Evolutionary conservation across 2,329 filamentous ascomycete genomes (phyloP).

Genomic region (Sporothrix sp.): DNA sequence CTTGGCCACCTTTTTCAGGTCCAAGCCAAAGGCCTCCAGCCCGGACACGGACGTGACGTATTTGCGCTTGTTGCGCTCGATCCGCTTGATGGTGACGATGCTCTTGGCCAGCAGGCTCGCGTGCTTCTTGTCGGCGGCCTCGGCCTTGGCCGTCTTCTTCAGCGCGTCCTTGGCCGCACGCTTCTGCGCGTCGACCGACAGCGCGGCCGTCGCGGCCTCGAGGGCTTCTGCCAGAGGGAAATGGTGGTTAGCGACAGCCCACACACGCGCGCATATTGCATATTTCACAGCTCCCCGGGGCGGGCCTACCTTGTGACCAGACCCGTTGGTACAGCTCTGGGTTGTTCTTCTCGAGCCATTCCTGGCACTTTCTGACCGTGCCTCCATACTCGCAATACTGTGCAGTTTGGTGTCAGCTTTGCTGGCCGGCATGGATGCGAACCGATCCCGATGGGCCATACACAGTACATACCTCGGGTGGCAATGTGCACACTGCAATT

Average conservation of each 20-base stretch:
- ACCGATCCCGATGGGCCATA: slow-evolving; percentile 26
- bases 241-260: slow-evolving; percentile 1
- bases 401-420: background rate
- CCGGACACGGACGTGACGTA: slow-evolving; percentile 89
- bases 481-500: slow-evolving; percentile 50
- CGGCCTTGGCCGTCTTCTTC: slow-evolving; percentile 94
- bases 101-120: slow-evolving; percentile 73
- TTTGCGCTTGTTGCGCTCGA: slow-evolving; percentile 97
- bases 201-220: slow-evolving; percentile 70
- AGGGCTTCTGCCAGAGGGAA: slow-evolving; percentile 54
- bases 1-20: slow-evolving; percentile 92
- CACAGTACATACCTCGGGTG: slow-evolving; percentile 48
- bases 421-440: no score
- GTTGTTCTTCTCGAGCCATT: slow-evolving; percentile 78
- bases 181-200: slow-evolving; percentile 87
- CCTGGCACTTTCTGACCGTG: slow-evolving; percentile 91
- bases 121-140: slow-evolving; percentile 73
- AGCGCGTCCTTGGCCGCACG: slow-evolving; percentile 90
- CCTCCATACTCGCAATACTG: slow-evolving; percentile 99
- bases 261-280: no score
- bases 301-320: slow-evolving; percentile 66
- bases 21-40: slow-evolving; percentile 79
- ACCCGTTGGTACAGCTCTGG: slow-evolving; percentile 64
- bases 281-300: slow-evolving; percentile 18
- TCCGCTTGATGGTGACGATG: slow-evolving; percentile 85